Base-by-base conservation (phyloP, 768 basidiomycete species). In the Mycena maculata region DNA sequence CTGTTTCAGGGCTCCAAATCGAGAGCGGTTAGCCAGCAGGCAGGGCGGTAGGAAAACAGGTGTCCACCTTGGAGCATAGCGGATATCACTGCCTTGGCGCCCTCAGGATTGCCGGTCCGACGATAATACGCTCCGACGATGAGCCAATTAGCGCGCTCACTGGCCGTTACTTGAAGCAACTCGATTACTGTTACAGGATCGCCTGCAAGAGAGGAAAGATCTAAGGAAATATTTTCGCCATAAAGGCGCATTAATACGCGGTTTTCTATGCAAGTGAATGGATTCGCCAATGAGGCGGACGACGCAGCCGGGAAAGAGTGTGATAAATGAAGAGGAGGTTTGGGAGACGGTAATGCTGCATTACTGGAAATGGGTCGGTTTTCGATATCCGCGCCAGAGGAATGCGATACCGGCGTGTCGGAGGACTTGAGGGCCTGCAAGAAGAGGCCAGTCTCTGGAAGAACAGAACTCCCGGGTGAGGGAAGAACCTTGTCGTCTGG, bases 131-230 rank as follows among this genome's bases (percentile, higher is more conserved):
- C 86, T 8, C 77, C 87, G 20, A 87, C 85, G 15, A 84, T 77
- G 81, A 89, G 84, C 86, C 88, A 90, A 64, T 80, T 85, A 30
- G 81, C 85, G 53, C 83, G 80, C 67, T 86, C 86, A 48, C 82
- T 82, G 7, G 76, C 75, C 2, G 85, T 81, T 6, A 75, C 65
- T 62, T 80, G 83, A 7, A 90, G 77, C 12, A 88, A 73, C 42
- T 79, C 74, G 38, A 88, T 85, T 56, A 87, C 81, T 10, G 78
- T 74, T 30, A 71, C 67, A 9, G 85, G 84, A 71, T 87, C 78
- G n/a, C 78, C 76, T 62, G 82, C 79, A 20, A 87, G 78, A 20
- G 75, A 66, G 3, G 79, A 73, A 18, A 88, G 81, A 68, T 86
- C 81, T 69, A 79, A 84, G 11, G 72, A 74, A 44, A 85, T 79